Percentiles rank a stretch among this genome's conserved stretches.
Evolutionary conservation across 2,329 filamentous ascomycete species (phyloP).

Genomic region (Penicillium vulpinum): DNA sequence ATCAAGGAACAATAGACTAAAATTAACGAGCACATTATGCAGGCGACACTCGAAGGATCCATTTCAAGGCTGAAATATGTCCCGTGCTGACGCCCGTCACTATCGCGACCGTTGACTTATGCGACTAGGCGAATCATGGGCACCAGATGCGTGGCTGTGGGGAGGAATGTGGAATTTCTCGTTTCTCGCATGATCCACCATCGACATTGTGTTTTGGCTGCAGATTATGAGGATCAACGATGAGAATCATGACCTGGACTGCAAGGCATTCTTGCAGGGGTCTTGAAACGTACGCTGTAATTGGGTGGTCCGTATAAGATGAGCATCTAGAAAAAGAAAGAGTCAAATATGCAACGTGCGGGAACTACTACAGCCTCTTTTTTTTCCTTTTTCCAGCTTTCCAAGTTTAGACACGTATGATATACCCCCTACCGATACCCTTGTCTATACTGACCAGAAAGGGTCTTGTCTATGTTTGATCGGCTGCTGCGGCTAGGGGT

Average conservation of each 20-base stretch:
- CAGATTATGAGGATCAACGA: slow-evolving; percentile 3
- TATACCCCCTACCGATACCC: neutral
- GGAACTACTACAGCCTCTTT: slow-evolving; percentile 2
- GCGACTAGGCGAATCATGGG: neutral
- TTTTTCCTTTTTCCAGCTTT: neutral
- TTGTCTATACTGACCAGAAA: neutral
- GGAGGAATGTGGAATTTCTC: neutral
- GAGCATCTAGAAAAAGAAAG: neutral
- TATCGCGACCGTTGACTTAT: neutral
- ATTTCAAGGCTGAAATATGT: neutral
- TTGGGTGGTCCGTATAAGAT: neutral
- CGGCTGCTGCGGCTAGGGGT: slow-evolving; percentile 6
- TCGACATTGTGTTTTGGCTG: neutral
- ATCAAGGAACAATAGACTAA: slow-evolving; percentile 1
- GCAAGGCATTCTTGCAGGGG: neutral
- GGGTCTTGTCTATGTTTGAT: neutral
- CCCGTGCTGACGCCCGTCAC: slow-evolving; percentile 3
- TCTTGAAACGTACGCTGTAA: neutral
- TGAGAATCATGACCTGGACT: neutral
- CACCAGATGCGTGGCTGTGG: neutral
- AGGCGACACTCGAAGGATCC: neutral
- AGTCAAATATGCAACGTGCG: neutral
- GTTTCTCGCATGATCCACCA: neutral
- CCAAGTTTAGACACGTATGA: slow-evolving; percentile 7
- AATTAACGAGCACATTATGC: neutral